phyloP scores from a whole-genome alignment of 306 rosid species.

The Corylus avellana region DNA sequence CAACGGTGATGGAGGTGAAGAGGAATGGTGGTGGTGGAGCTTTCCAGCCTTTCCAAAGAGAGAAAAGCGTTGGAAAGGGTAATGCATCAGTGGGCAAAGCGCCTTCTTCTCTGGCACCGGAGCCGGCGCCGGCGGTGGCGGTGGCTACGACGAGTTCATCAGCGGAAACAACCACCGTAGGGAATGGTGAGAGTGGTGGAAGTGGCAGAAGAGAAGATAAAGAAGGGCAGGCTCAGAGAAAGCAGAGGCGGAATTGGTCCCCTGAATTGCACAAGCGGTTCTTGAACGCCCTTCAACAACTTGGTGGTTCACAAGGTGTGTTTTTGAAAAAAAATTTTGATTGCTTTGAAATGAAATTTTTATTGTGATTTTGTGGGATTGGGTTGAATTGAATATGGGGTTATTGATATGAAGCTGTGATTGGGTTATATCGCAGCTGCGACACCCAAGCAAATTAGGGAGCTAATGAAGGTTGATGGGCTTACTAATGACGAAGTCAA shows the following conservation, averaged over 20 bases:
- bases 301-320: slow-evolving; percentile 86
- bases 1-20: slow-evolving; percentile 67
- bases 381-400: neutral
- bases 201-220: slow-evolving; percentile 55
- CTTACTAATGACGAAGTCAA: slow-evolving; percentile 97
- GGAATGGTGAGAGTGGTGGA: slow-evolving; percentile 35
- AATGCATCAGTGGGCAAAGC: slow-evolving; percentile 31
- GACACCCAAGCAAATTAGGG: slow-evolving; percentile 92
- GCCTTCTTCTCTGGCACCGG: slow-evolving; percentile 39
- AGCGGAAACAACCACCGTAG: slow-evolving; percentile 37
- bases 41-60: slow-evolving; percentile 80
- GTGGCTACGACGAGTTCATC: slow-evolving; percentile 58
- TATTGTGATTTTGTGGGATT: neutral
- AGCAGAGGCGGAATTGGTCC: slow-evolving; percentile 88
- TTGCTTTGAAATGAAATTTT: neutral
- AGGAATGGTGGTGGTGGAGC: slow-evolving; percentile 59
- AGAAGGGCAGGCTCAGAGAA: slow-evolving; percentile 61
- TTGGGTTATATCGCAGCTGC: slow-evolving; percentile 56
- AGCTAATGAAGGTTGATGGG: slow-evolving; percentile 88
- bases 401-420: slow-evolving; percentile 10
- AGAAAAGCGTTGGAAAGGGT: slow-evolving; percentile 46
- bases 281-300: slow-evolving; percentile 79
- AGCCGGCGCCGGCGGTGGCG: slow-evolving; percentile 38
- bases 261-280: slow-evolving; percentile 86
- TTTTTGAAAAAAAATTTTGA: neutral